phyloP scores from a whole-genome alignment of 352 stramenopile genomes.

The Pythium insidiosum region DNA sequence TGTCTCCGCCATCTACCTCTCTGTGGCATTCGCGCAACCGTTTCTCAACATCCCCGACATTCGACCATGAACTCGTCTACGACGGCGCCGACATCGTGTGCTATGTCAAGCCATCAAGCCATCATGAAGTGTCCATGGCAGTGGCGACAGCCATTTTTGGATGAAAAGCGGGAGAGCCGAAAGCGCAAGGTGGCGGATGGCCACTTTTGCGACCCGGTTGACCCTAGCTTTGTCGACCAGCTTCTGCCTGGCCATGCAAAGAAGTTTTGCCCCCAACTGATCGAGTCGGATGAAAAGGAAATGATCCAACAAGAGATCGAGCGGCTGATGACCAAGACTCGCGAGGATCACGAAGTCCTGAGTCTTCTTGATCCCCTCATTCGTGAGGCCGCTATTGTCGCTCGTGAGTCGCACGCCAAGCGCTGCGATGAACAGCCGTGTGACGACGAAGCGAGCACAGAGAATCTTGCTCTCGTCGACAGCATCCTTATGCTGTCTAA shows the following conservation, averaged over 20 bases:
- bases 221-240: conserved; percentile 81
- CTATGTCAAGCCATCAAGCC: conserved; percentile 57
- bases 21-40: no score
- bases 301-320: conserved; percentile 80
- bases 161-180: conserved; percentile 72
- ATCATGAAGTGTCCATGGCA: conserved; percentile 88
- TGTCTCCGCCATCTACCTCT: no score
- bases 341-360: conserved; percentile 20
- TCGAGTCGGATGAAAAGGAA: conserved; percentile 75
- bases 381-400: neutral
- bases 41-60: no score
- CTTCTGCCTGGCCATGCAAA: conserved; percentile 70
- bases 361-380: neutral
- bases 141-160: conserved; percentile 79
- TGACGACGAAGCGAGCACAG: conserved; percentile 26
- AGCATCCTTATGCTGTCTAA: conserved; percentile 76
- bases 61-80: no score
- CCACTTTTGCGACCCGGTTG: conserved; percentile 80
- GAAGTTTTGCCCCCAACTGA: conserved; percentile 60
- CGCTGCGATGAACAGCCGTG: no score
- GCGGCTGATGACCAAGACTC: conserved; percentile 68
- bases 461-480: conserved; percentile 67
- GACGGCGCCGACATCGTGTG: conserved; percentile 27
- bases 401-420: neutral
- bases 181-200: conserved; percentile 81